A percentile compares a stretch with the other conserved stretches of the same genome.
phyloP scores from a whole-genome alignment of 75 land plant genomes.

The Pinus taeda region DNA sequence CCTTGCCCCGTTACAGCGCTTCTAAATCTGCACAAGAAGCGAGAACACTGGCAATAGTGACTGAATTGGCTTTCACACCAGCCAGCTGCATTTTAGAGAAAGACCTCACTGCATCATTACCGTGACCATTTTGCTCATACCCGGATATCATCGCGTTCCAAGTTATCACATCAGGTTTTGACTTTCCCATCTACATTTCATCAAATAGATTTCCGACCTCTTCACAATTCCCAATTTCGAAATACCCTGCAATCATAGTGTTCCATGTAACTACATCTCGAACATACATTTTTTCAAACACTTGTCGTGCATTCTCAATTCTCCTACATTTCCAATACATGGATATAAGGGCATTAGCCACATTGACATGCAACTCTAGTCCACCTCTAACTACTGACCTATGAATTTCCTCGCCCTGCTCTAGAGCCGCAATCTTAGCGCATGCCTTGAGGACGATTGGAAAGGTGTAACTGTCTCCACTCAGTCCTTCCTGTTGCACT shows the following conservation, averaged over 20 bases:
- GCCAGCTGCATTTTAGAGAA: conserved; percentile 2
- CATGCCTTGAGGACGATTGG: conserved; percentile 27
- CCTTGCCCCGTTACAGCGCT: background rate
- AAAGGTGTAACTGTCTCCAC: conserved; percentile 23
- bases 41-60: background rate
- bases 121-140: background rate
- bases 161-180: conserved; percentile 3
- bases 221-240: conserved; percentile 17
- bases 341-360: conserved; percentile 49
- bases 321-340: conserved; percentile 46
- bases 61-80: conserved; percentile 2
- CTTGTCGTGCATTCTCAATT: conserved; percentile 25
- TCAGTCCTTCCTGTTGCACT: conserved; percentile 13
- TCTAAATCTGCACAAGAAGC: background rate
- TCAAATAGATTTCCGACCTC: background rate
- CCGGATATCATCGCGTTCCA: conserved; percentile 12
- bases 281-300: conserved; percentile 23
- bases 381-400: conserved; percentile 35
- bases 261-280: conserved; percentile 42
- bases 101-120: background rate
- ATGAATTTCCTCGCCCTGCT: conserved; percentile 56
- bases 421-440: conserved; percentile 22
- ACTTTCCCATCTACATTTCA: background rate
- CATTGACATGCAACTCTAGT: conserved; percentile 11
- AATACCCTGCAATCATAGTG: conserved; percentile 41